These are phyloP conservation scores for Lasiodiplodia theobromae DNA, from an alignment of 2,329 filamentous ascomycete species.

Conservation along the genomic window DNA sequence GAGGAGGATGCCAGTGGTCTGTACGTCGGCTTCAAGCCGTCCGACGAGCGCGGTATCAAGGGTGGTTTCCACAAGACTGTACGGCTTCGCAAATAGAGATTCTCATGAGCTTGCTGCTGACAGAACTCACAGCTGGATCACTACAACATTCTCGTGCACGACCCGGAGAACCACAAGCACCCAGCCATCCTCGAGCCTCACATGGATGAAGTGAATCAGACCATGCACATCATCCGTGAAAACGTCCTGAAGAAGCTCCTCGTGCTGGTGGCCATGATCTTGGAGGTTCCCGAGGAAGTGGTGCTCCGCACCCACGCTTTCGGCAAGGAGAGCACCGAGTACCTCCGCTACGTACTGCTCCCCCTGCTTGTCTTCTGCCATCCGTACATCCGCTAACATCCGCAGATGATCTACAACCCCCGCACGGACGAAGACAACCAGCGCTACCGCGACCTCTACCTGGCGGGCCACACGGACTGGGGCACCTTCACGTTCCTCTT, in stretches of 20 bases:
- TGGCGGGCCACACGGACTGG: slow-evolving; percentile 43
- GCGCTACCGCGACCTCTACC: slow-evolving; percentile 37
- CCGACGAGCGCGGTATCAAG: slow-evolving; percentile 6
- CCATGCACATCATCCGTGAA: slow-evolving; percentile 12
- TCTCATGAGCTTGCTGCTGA: neutral
- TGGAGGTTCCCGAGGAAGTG: neutral
- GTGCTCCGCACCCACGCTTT: slow-evolving; percentile 1
- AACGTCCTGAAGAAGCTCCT: slow-evolving; percentile 10
- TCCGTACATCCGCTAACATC: neutral
- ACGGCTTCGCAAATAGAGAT: neutral
- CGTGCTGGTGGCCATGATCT: slow-evolving; percentile 12
- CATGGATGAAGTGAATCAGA: slow-evolving; percentile 7
- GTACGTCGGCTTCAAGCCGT: slow-evolving; percentile 11
- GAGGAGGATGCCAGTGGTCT: slow-evolving; percentile 17
- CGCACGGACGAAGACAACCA: slow-evolving; percentile 13
- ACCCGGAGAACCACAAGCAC: slow-evolving; percentile 6
- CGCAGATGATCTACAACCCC: slow-evolving; percentile 6
- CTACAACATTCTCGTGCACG: slow-evolving; percentile 17
- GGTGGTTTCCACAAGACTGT: slow-evolving; percentile 14
- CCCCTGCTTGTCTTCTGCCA: too few relatives aligned
- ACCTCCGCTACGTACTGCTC: slow-evolving; percentile 9
- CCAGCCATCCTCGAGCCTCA: slow-evolving; percentile 1
- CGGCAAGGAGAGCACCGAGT: slow-evolving; percentile 9
- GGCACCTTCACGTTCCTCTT: slow-evolving; percentile 38
- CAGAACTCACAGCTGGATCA: neutral